Base-by-base conservation (phyloP, 1,284 basidiomycete genomes). In the Schizophyllum commune region DNA sequence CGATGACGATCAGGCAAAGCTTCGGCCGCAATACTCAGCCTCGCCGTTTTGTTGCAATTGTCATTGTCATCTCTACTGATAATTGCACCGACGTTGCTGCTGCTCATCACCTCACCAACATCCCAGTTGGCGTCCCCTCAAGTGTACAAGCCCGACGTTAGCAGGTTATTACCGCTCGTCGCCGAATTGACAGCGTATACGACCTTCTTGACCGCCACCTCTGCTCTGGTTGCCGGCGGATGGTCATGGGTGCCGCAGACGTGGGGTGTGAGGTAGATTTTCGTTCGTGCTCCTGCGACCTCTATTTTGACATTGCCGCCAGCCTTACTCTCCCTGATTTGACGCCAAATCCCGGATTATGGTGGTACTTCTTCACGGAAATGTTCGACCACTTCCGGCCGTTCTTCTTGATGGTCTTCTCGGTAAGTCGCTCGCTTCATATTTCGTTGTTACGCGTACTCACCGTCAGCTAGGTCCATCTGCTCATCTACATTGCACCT, bases 301-400 rank as follows among this genome's bases (percentile, higher is more conserved):
- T 7, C 39, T 58, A 8, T 58, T 56, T 54, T 61, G 59, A 62
- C 47, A 57, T 34, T 54, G 53, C 17, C 51, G 51, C 39, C 65
- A 92, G 89, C 53, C 67, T 91, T 21, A 83, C 79, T 4, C 83
- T 95, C 6, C 88, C 89, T 3, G 94, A 96, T 71, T 74, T 98
- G 60, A 94, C 93, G 5, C 97, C 97, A 0, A 98, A 96, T 68
- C 86, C 93, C 7, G 96, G 96, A 2, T 77, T 98, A 51, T 95
- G 93, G 89, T 99, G 97, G 97, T 99, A 99, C 75, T 98, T 98
- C 76, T 98, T 98, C 76, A 98, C 95, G 13, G 96, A 99, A 73
- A 98, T 98, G 89, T 99, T 99, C 68, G 95, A 98, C 70, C 92
- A 99, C 73, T 99, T 98, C 78, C 81, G 96, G 33, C 83, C 88